Conservation (phyloP, 139 green algal species). For the Chlorella sorokiniana region DNA sequence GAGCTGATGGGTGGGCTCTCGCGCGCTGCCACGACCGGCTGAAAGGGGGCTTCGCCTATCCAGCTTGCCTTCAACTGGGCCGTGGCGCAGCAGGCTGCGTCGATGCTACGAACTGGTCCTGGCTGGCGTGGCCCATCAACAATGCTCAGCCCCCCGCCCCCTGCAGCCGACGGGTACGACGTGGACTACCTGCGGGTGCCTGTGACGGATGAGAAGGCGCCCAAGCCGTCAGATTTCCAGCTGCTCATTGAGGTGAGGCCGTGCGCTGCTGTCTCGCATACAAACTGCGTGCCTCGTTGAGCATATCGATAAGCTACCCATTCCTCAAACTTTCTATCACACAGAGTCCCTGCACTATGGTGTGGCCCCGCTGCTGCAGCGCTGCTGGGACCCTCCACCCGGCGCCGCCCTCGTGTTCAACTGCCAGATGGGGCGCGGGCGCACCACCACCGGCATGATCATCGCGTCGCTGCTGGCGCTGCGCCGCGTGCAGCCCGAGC, state of each 20-base stretch:
- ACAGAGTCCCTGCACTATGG: neutral
- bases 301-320: neutral
- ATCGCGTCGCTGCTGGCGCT: conserved; percentile 87
- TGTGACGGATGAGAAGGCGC: conserved; percentile 96
- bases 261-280: neutral
- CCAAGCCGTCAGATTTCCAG: conserved; percentile 80
- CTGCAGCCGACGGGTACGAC: conserved; percentile 58
- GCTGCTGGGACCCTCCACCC: conserved; percentile 63
- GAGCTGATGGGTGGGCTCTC: conserved; percentile 44
- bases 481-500: conserved; percentile 30
- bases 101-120: neutral
- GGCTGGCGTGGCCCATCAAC: neutral
- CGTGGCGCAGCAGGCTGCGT: no score
- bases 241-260: conserved; percentile 42
- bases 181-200: conserved; percentile 92
- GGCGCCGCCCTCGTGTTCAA: conserved; percentile 91
- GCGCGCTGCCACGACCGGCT: no score
- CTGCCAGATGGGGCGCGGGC: conserved; percentile 95
- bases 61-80: no score
- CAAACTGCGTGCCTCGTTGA: neutral
- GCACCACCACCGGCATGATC: conserved; percentile 94
- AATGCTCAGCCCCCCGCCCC: neutral
- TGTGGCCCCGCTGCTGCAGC: conserved; percentile 34
- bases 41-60: no score
- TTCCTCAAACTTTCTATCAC: neutral